Conservation (phyloP, 148 eudicot genomes). For the Rhododendron griersonianum region DNA sequence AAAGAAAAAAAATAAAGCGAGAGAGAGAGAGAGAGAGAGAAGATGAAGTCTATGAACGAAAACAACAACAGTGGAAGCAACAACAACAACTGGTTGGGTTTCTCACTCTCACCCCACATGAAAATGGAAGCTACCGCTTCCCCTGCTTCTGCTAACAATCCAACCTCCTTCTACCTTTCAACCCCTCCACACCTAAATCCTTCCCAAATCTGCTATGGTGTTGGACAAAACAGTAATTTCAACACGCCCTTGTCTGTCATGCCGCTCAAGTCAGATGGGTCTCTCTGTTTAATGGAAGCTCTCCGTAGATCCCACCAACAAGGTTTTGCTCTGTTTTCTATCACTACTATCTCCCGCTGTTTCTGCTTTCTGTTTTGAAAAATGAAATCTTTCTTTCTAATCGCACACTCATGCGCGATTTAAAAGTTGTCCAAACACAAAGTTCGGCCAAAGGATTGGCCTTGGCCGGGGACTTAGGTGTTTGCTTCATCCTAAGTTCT, state of each 20-base stretch:
- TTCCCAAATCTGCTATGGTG: conserved; percentile 38
- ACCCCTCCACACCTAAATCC: conserved; percentile 25
- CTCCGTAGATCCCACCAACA: conserved; percentile 46
- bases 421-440: too few species aligned
- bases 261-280: conserved; percentile 95
- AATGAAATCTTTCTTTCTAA: background rate
- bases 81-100: conserved; percentile 42
- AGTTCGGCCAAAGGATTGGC: too few species aligned
- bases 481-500: too few species aligned
- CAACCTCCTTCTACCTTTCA: conserved; percentile 27
- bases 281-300: conserved; percentile 65
- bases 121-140: conserved; percentile 33
- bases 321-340: conserved; percentile 28
- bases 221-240: conserved; percentile 39
- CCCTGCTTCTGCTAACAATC: conserved; percentile 13
- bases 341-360: background rate
- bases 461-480: too few species aligned
- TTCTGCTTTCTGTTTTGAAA: background rate
- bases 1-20: background rate
- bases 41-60: conserved; percentile 52
- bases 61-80: conserved; percentile 15
- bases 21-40: background rate
- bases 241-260: conserved; percentile 52
- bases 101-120: conserved; percentile 37
- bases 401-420: too few species aligned